Evolutionary conservation across 129 eudicot species (phyloP).

Genomic region (Helianthus annuus): DNA sequence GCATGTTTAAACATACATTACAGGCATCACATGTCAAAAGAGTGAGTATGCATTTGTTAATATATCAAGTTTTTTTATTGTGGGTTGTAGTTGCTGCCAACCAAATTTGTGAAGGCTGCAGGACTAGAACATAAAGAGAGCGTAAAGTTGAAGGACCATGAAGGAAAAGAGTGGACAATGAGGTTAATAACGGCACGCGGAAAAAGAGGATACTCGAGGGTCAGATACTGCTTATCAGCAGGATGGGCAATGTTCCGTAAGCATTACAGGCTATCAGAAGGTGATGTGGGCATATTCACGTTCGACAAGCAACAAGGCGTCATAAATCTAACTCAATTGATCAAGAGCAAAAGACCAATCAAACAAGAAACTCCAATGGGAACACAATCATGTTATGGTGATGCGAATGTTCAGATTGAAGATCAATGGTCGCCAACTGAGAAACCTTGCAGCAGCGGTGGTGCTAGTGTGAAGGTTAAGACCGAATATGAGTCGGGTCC

Average conservation of each 20-base stretch:
- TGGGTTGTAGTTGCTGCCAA: slow-evolving; percentile 24
- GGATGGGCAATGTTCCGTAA: slow-evolving; percentile 24
- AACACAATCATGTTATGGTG: not conserved
- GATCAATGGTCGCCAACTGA: not conserved
- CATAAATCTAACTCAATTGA: not conserved
- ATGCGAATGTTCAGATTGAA: not conserved
- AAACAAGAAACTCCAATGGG: slow-evolving; percentile 10
- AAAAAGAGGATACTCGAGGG: not conserved
- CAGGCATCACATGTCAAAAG: too few species aligned
- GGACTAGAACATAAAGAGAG: slow-evolving; percentile 6
- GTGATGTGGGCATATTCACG: slow-evolving; percentile 19
- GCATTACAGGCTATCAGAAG: slow-evolving; percentile 8
- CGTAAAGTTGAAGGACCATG: slow-evolving; percentile 13
- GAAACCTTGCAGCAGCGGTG: not conserved
- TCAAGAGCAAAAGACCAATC: slow-evolving; percentile 9
- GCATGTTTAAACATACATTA: too few species aligned
- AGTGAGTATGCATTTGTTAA: not conserved
- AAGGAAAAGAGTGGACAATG: slow-evolving; percentile 27
- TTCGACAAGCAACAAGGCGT: slow-evolving; percentile 24
- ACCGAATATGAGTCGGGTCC: slow-evolving; percentile 4
- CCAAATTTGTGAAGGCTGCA: slow-evolving; percentile 25
- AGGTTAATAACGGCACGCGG: not conserved
- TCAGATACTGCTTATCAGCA: slow-evolving; percentile 6
- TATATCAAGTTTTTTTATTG: not conserved
- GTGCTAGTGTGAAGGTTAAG: slow-evolving; percentile 9